phyloP scores from a whole-genome alignment of 75 land plant genomes.

The Cunninghamia lanceolata region DNA sequence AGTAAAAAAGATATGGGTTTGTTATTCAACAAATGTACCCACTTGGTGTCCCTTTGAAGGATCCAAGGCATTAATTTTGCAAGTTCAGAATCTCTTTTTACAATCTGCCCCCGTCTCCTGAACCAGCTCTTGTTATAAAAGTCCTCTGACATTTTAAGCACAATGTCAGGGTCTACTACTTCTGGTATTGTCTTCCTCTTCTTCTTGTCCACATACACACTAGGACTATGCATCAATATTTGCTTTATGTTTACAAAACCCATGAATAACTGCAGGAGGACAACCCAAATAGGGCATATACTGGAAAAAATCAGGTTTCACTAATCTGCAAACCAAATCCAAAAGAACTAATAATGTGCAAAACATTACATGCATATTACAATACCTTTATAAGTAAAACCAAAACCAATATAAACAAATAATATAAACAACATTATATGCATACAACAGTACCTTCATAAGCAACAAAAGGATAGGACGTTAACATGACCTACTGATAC shows the following conservation, averaged over 20 bases:
- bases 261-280: constrained; percentile 17
- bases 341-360: background rate
- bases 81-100: background rate
- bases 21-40: background rate
- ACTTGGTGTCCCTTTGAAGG: background rate
- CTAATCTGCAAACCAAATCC: constrained; percentile 4
- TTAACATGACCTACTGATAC: no score
- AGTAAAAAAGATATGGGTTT: no score
- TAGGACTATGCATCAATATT: constrained; percentile 29
- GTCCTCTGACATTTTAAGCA: constrained; percentile 17
- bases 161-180: constrained; percentile 42
- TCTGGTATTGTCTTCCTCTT: constrained; percentile 49
- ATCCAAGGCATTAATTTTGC: constrained; percentile 8
- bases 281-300: constrained; percentile 45
- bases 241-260: constrained; percentile 36
- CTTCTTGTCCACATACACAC: constrained; percentile 43
- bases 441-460: no score
- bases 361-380: background rate
- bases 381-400: background rate
- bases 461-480: no score
- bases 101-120: constrained; percentile 20
- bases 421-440: no score
- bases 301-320: constrained; percentile 43
- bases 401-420: no score
- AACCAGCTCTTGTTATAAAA: constrained; percentile 40